These are phyloP conservation scores for Plasmodium gonderi DNA, from an alignment of 169 alveolate species.

Conservation along the genomic window DNA sequence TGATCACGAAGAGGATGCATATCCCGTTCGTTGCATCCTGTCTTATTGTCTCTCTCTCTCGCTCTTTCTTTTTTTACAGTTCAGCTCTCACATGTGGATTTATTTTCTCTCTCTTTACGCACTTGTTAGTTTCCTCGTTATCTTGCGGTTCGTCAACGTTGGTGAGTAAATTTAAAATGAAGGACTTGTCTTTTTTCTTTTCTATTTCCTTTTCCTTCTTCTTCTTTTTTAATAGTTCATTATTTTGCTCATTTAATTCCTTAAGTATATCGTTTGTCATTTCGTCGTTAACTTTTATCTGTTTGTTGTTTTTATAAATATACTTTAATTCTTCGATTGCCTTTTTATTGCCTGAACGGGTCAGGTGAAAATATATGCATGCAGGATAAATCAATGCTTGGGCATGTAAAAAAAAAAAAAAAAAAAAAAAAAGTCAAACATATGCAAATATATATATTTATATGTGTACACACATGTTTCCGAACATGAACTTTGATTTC, in stretches of 20 bases:
- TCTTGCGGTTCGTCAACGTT: constrained; percentile 49
- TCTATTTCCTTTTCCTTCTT: constrained; percentile 56
- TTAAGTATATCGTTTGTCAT: constrained; percentile 23
- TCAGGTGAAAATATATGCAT: not conserved
- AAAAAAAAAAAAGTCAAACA: not conserved
- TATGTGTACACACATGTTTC: not conserved
- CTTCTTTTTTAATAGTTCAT: constrained; percentile 26
- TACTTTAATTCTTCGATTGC: constrained; percentile 40
- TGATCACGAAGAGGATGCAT: too few species aligned
- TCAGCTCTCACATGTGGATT: too few species aligned
- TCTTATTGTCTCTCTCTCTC: too few species aligned
- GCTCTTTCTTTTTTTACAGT: too few species aligned
- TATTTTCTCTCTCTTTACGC: too few species aligned
- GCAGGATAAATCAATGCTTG: not conserved
- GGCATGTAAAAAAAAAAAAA: not conserved
- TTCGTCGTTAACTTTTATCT: not conserved
- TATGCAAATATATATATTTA: not conserved
- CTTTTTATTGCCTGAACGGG: constrained; percentile 21
- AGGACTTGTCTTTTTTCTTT: constrained; percentile 56
- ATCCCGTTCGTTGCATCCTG: too few species aligned
- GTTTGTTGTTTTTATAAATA: constrained; percentile 51
- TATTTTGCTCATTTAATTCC: constrained; percentile 40
- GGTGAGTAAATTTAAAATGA: constrained; percentile 45
- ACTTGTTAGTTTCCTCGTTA: constrained; percentile 41
- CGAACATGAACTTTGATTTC: not conserved